Conservation (phyloP, 768 basidiomycete species). For the Sporobolomyces roseus region DNA sequence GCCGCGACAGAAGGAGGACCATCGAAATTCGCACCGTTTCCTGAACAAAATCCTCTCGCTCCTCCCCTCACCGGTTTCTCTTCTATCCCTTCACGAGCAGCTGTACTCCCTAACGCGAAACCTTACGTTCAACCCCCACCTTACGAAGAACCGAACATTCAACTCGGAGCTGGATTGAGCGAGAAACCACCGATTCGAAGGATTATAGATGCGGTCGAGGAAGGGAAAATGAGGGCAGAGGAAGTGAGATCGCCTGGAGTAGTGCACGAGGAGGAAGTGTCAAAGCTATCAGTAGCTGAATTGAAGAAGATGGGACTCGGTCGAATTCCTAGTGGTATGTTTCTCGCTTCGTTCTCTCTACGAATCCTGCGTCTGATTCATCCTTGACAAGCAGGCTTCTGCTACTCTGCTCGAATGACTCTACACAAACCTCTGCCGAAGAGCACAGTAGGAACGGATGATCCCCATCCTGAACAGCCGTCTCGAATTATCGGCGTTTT, state of each 20-base stretch:
- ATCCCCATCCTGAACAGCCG: conserved; percentile 68
- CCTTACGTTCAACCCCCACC: conserved; percentile 21
- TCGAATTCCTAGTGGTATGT: conserved; percentile 11
- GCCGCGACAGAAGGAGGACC: background rate
- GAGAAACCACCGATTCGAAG: conserved; percentile 15
- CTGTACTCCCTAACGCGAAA: conserved; percentile 22
- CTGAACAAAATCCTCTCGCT: conserved; percentile 20
- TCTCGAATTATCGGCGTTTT: conserved; percentile 74
- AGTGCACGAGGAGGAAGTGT: conserved; percentile 25
- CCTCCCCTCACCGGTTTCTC: conserved; percentile 29
- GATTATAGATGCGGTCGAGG: conserved; percentile 16
- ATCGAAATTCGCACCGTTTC: conserved; percentile 23
- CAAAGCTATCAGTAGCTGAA: conserved; percentile 13
- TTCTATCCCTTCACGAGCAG: conserved; percentile 20
- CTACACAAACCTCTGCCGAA: conserved; percentile 63
- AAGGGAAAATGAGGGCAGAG: background rate
- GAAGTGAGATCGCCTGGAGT: conserved; percentile 10
- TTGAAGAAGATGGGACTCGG: conserved; percentile 31
- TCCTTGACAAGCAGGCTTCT: conserved; percentile 35
- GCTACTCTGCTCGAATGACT: conserved; percentile 79
- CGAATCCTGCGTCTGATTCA: background rate
- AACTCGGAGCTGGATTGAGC: conserved; percentile 22
- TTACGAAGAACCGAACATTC: conserved; percentile 6
- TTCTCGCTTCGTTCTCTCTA: too few species aligned
- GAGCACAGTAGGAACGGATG: conserved; percentile 55